Conservation (phyloP, 495 filamentous ascomycete genomes). For the Penicillium canescens region DNA sequence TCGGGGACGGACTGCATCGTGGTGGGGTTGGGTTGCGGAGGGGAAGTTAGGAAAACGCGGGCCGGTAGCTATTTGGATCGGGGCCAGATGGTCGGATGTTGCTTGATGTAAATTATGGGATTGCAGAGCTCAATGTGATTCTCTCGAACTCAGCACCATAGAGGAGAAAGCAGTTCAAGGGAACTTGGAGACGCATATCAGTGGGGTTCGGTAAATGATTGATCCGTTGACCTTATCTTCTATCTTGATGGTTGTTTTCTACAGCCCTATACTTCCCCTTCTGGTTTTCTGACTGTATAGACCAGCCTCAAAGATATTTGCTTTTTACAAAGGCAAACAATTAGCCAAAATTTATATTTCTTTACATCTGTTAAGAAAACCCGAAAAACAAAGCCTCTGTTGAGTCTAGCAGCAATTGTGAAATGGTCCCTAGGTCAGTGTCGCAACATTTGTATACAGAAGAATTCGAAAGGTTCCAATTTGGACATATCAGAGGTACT, state of each 20-base stretch:
- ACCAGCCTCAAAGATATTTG: no score
- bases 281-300: no score
- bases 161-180: not conserved
- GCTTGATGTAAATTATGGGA: no score
- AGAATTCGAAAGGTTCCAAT: no score
- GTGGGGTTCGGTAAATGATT: not conserved
- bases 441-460: no score
- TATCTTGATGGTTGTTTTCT: not conserved
- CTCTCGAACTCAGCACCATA: not conserved
- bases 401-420: not conserved
- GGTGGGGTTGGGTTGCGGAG: conserved; percentile 12
- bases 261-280: not conserved
- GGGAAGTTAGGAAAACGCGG: not conserved
- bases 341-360: no score
- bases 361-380: no score
- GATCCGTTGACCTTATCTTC: not conserved
- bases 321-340: no score
- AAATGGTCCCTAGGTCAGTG: no score
- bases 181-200: not conserved
- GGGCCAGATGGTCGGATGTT: no score
- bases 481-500: no score
- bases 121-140: no score
- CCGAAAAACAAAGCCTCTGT: not conserved
- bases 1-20: conserved; percentile 82
- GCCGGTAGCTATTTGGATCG: not conserved